These are phyloP conservation scores for Dalbergia oliveri DNA, from an alignment of 306 rosid species.

Conservation along the genomic window DNA sequence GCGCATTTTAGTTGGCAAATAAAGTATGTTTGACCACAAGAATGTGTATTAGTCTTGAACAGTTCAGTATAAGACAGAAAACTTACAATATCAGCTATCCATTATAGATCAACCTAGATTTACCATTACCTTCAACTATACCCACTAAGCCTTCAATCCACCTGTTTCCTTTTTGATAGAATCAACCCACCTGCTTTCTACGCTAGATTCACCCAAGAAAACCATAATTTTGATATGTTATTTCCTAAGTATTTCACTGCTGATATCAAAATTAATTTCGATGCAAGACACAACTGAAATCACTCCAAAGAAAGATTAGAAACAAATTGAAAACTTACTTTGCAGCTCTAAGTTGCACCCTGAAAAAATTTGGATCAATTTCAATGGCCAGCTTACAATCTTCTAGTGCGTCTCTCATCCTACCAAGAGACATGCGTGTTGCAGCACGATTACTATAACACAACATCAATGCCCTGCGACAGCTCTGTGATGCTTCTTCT, in stretches of 20 bases:
- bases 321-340: constrained; percentile 68
- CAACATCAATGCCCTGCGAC: constrained; percentile 89
- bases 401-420: constrained; percentile 81
- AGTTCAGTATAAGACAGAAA: neutral
- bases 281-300: constrained; percentile 42
- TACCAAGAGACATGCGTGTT: constrained; percentile 90
- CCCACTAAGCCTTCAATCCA: neutral
- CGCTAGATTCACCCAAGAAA: neutral
- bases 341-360: constrained; percentile 93
- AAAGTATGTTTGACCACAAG: neutral
- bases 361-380: constrained; percentile 84
- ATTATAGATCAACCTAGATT: neutral
- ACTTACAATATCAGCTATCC: neutral
- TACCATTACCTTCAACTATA: constrained; percentile 34
- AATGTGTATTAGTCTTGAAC: neutral
- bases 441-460: constrained; percentile 99
- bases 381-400: constrained; percentile 86
- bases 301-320: constrained; percentile 13
- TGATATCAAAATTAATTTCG: constrained; percentile 9
- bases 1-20: neutral
- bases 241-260: constrained; percentile 19
- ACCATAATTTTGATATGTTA: constrained; percentile 8
- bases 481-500: constrained; percentile 72
- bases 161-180: neutral
- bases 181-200: constrained; percentile 8